Evolutionary conservation across 2,329 filamentous ascomycete genomes (phyloP), one percentile per base, ranked within the genome.

Genomic region (Colletotrichum tofieldiae): DNA sequence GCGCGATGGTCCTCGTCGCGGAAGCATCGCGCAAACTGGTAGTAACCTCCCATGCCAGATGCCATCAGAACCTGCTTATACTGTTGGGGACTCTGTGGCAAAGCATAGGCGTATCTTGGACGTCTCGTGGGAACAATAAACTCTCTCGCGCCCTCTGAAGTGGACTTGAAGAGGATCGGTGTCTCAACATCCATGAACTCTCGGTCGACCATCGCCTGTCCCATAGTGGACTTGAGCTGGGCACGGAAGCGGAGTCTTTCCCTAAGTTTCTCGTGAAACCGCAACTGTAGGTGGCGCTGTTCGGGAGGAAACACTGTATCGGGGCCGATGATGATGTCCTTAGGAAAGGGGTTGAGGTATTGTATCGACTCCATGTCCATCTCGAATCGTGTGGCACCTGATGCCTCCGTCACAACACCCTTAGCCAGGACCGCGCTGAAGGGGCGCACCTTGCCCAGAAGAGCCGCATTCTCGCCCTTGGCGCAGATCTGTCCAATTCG

Each of bases 1-100:
- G 96, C 94, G 26, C 96, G 89, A 45, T 96, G 86, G 81, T 98
- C 97, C 79, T 99, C 96, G 78, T 99, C 97, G 18, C 96, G 92
- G 82, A 98, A 99, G 79, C 96, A 99, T 75, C 91, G 92, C 1
- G 96, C 97, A 83, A 98, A 94, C 78, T 99, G 96, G 81, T 93
- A 97, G 80, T 99, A 99, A 51, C 89, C 90, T 1, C 87, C 84
- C 14, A 98, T 89, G 0, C 96, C 96, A 73, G 93, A 93, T 0
- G 95, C 94, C 95, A 99, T 98, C 52, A 99, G 88, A 2, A 98
- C 94, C 84, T 99, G 96, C 84, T 99, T 99, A 80, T 98, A 99
- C 81, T 99, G 96, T 81, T 99, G 96, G 0, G 96, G 96, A 75
- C 96, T 98, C 81, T 99, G 97, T 0, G 95, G 95, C 26, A 99